These are phyloP conservation scores for Mucor mucedo DNA, from an alignment of 371 early-diverging fungal species.

Conservation along the genomic window DNA sequence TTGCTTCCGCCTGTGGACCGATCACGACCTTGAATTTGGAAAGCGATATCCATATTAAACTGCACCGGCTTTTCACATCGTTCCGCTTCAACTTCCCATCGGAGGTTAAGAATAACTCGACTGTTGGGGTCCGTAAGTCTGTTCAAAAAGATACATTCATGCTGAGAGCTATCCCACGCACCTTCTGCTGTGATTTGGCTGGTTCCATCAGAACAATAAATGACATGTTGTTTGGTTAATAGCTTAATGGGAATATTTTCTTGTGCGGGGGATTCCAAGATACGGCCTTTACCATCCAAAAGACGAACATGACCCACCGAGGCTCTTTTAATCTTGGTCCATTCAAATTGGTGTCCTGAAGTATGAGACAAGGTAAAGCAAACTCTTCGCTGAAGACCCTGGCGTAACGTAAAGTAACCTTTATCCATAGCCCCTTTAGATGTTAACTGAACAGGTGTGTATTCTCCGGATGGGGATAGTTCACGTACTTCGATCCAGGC, in stretches of 20 bases:
- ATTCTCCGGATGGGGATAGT: conserved; percentile 72
- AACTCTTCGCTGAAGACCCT: conserved; percentile 86
- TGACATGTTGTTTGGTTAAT: conserved; percentile 51
- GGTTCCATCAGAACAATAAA: conserved; percentile 65
- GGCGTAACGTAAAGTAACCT: conserved; percentile 77
- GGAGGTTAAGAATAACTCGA: conserved; percentile 62
- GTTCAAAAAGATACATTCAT: conserved; percentile 77
- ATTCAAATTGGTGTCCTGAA: conserved; percentile 74
- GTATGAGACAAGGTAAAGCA: conserved; percentile 74
- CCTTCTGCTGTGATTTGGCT: conserved; percentile 63
- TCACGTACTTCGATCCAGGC: conserved; percentile 75
- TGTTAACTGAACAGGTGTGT: conserved; percentile 71
- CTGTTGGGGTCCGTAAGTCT: conserved; percentile 64
- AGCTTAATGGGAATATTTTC: conserved; percentile 60
- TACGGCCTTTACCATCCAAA: conserved; percentile 69
- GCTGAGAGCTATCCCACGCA: conserved; percentile 87
- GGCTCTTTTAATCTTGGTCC: conserved; percentile 61
- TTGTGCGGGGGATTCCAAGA: conserved; percentile 57
- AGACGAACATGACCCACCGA: conserved; percentile 69
- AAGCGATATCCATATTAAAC: conserved; percentile 70
- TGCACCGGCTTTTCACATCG: conserved; percentile 61
- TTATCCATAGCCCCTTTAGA: conserved; percentile 57
- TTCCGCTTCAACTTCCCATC: conserved; percentile 65
- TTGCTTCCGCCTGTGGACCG: conserved; percentile 39
- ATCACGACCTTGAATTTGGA: conserved; percentile 68